Conservation (phyloP, 1,139 yeast genomes). For the Blastobotrys elegans region DNA sequence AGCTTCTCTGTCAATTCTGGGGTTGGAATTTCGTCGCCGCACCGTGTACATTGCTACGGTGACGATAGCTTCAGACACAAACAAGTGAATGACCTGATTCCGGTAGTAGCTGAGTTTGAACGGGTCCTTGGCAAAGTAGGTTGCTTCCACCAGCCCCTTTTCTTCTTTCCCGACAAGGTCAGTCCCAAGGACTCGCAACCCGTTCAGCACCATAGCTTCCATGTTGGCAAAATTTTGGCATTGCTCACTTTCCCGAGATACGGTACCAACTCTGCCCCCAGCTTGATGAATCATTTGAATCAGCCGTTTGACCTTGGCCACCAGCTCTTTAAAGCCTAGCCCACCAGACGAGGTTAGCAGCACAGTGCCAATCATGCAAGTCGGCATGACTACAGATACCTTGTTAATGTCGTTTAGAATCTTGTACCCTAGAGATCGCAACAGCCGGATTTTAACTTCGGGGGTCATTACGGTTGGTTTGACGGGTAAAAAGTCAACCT, state of each 20-base stretch:
- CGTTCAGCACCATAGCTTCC: conserved; percentile 35
- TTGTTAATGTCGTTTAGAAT: conserved; percentile 39
- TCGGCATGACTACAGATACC: conserved; percentile 42
- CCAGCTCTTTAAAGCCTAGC: conserved; percentile 34
- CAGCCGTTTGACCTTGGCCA: conserved; percentile 36
- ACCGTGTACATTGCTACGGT: conserved; percentile 36
- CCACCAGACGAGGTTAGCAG: conserved; percentile 39
- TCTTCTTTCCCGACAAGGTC: conserved; percentile 36
- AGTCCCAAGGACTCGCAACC: conserved; percentile 37
- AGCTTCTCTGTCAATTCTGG: conserved; percentile 20
- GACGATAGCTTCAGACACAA: conserved; percentile 39
- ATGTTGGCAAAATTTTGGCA: conserved; percentile 25
- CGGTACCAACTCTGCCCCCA: conserved; percentile 40
- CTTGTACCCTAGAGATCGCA: conserved; percentile 39
- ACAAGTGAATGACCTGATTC: conserved; percentile 40
- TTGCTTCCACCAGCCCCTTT: conserved; percentile 36
- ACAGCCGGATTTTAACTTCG: conserved; percentile 26
- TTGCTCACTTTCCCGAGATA: conserved; percentile 18
- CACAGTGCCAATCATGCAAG: conserved; percentile 41
- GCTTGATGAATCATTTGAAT: conserved; percentile 33
- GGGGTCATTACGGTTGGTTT: conserved; percentile 15
- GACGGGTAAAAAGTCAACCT: not conserved
- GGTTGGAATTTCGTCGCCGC: conserved; percentile 16
- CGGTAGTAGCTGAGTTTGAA: conserved; percentile 42
- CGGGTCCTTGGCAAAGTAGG: conserved; percentile 38